These are phyloP conservation scores for Papiliotrema nemorosa DNA, from an alignment of 1,284 basidiomycete genomes.

Conservation along the genomic window DNA sequence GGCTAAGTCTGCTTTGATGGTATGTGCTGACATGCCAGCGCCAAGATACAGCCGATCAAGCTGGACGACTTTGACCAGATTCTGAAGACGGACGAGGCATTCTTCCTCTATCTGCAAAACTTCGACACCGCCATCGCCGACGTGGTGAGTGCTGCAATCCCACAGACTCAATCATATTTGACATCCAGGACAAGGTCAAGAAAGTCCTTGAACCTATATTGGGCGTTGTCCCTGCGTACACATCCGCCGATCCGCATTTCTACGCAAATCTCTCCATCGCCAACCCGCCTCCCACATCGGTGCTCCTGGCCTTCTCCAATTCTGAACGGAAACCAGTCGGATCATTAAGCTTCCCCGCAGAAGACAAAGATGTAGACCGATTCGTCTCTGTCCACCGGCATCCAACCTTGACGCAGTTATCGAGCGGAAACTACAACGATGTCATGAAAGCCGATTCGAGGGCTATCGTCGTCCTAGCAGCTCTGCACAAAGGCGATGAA, in stretches of 20 bases:
- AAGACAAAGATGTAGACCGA: slow-evolving; percentile 19
- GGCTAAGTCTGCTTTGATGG: slow-evolving; percentile 32
- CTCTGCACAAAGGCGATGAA: slow-evolving; percentile 44
- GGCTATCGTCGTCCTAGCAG: slow-evolving; percentile 72
- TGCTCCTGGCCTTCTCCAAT: slow-evolving; percentile 73
- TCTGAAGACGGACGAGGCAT: slow-evolving; percentile 59
- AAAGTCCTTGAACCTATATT: slow-evolving; percentile 60
- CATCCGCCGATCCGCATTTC: slow-evolving; percentile 51
- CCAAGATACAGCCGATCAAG: slow-evolving; percentile 53
- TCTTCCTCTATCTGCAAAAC: slow-evolving; percentile 71
- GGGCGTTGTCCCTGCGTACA: slow-evolving; percentile 65
- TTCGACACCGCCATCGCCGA: slow-evolving; percentile 44
- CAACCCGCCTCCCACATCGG: slow-evolving; percentile 54
- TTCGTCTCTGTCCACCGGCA: slow-evolving; percentile 68
- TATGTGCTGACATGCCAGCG: slow-evolving; percentile 39
- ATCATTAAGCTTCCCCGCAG: slow-evolving; percentile 37
- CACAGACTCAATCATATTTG: background rate
- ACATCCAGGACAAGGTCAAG: slow-evolving; percentile 52
- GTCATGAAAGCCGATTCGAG: slow-evolving; percentile 70
- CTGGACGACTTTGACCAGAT: slow-evolving; percentile 54
- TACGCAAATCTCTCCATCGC: slow-evolving; percentile 56
- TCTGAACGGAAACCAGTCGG: slow-evolving; percentile 43
- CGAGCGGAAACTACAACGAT: slow-evolving; percentile 67
- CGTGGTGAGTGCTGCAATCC: slow-evolving; percentile 31
- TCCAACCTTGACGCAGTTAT: slow-evolving; percentile 67